Base-by-base conservation (phyloP, 495 filamentous ascomycete genomes). In the Letharia lupina region DNA sequence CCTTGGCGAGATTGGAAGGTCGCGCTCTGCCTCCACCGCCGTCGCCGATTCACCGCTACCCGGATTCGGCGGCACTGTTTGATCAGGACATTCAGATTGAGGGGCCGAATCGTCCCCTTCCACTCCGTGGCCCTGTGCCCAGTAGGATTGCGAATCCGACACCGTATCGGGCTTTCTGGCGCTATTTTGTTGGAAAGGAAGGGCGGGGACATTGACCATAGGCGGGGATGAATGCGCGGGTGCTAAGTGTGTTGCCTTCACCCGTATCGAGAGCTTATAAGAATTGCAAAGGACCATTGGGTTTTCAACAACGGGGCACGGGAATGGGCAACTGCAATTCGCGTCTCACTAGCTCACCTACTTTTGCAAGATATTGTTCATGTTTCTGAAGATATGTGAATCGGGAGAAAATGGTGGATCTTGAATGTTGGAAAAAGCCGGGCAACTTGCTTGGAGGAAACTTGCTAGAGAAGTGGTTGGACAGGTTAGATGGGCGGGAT, bases 1-100 rank as follows among this genome's bases (percentile, higher is more conserved):
- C 64, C 4, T 41, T 65, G 4, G 57, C 57, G 4, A 65, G 44
- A 50, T 41, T 65, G 13, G 64, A 65, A 20, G 64, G 64, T 7
- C 64, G 35, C 28, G 57, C 33, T n/a, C 11, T 58, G 4, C 64
- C 64, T 4, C 44, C 33, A 12, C 58, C 57, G 3, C 20, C 13
- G 9, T 60, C 41, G 23, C 58, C 58, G 10, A 65, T 65, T 28
- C 33, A 7, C 5, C 31, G 64, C 3, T 48, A 61, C 16, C 42
- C 58, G 12, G 47, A 48, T 28, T 40, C 8, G 35, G 39, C 31
- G 4, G 45, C 20, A 3, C 12, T 52, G 18, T 61, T 31, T 50
- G 64, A 47, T n/a, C 16, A 42, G 16, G 44, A 65, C 23, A 45
- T 65, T 18, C 16, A 40, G 31, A 15, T 47, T 33, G 63, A 65